phyloP scores from a whole-genome alignment of 371 early-diverging fungal species.

The Blastocladiella emersonii region DNA sequence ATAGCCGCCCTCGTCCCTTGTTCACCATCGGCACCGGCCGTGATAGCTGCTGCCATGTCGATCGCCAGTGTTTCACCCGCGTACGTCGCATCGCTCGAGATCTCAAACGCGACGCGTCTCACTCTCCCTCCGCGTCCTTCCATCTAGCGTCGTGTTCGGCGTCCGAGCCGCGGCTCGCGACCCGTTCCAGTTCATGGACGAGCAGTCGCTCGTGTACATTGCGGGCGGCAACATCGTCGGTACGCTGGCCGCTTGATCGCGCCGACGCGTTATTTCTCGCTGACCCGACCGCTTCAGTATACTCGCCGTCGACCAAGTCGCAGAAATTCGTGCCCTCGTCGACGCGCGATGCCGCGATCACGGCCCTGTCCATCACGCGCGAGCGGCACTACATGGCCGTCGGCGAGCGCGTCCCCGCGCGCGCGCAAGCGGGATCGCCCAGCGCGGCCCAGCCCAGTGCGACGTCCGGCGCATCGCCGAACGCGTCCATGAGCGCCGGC shows the following conservation, averaged over 20 bases:
- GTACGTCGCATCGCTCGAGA: neutral
- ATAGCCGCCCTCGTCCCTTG: too few species aligned
- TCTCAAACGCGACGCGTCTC: neutral
- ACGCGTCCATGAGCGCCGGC: neutral
- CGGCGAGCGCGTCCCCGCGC: conserved; percentile 18
- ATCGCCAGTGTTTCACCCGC: neutral
- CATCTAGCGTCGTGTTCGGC: neutral
- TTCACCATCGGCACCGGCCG: too few species aligned
- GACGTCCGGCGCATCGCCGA: neutral
- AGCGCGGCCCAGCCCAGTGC: neutral
- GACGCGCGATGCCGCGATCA: conserved; percentile 24
- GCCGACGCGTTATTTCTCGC: too few species aligned
- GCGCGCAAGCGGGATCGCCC: neutral
- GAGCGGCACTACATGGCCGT: conserved; percentile 30
- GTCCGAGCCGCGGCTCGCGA: neutral
- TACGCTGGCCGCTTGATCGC: too few species aligned
- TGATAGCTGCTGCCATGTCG: too few species aligned
- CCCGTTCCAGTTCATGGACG: neutral
- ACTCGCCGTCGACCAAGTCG: conserved; percentile 26
- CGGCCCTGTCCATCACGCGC: conserved; percentile 20
- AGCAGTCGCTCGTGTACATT: neutral
- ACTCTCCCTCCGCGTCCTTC: neutral
- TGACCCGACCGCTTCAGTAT: conserved; percentile 27
- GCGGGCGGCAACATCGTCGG: neutral
- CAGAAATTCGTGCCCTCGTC: conserved; percentile 32